phyloP scores from a whole-genome alignment of 2,329 filamentous ascomycete genomes.

The Byssochlamys sp. region DNA sequence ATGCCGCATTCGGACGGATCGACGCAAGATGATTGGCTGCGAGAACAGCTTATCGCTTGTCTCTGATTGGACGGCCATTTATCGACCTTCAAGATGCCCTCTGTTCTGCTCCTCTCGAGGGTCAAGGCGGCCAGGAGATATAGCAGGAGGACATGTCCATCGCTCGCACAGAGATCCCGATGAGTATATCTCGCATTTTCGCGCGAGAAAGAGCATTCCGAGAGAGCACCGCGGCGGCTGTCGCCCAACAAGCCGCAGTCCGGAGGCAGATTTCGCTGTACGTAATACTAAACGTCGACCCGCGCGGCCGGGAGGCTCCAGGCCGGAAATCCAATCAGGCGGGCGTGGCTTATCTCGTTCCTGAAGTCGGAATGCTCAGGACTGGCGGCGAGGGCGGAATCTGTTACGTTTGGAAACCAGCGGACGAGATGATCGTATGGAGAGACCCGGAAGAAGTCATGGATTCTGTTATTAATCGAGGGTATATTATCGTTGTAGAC shows the following conservation, averaged over 20 bases:
- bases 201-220: neutral
- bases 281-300: slow-evolving; percentile 22
- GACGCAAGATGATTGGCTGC: neutral
- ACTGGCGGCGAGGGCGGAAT: slow-evolving; percentile 11
- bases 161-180: neutral
- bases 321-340: slow-evolving; percentile 19
- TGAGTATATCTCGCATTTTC: neutral
- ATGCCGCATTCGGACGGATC: neutral
- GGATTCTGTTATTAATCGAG: slow-evolving; percentile 8
- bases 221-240: neutral
- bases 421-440: slow-evolving; percentile 1
- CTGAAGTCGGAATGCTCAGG: neutral
- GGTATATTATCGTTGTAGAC: slow-evolving; percentile 9
- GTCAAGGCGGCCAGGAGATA: neutral
- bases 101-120: neutral
- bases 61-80: neutral
- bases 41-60: neutral
- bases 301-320: slow-evolving; percentile 5
- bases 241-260: neutral
- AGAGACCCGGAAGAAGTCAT: slow-evolving; percentile 7
- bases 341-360: slow-evolving; percentile 19
- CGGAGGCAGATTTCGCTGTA: slow-evolving; percentile 11
- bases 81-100: neutral
- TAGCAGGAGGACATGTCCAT: neutral
- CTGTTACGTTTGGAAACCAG: slow-evolving; percentile 22